Percentiles rank a stretch among this genome's conserved stretches.
These are phyloP conservation scores for Chalaropsis thielavioides DNA, from an alignment of 2,329 filamentous ascomycete genomes.

Conservation along the genomic window DNA sequence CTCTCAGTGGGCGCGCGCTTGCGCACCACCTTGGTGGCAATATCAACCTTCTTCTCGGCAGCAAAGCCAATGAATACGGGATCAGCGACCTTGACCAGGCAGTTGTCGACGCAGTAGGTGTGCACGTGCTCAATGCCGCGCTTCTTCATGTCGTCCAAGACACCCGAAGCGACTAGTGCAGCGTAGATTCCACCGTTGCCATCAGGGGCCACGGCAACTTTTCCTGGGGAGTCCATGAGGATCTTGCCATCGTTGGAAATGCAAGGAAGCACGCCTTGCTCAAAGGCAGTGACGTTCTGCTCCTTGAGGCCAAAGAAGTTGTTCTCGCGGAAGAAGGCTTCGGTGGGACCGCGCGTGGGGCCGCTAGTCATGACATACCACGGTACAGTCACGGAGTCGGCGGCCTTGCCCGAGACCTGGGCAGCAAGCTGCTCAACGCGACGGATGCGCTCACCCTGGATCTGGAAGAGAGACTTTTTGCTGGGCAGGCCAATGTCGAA, in stretches of 20 bases:
- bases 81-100: conserved; percentile 96
- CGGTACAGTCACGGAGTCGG: conserved; percentile 51
- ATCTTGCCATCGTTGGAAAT: conserved; percentile 98
- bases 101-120: conserved; percentile 98
- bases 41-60: conserved; percentile 75
- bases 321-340: conserved; percentile 81
- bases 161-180: conserved; percentile 65
- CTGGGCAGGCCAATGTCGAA: conserved; percentile 92
- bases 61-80: conserved; percentile 91
- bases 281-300: conserved; percentile 82
- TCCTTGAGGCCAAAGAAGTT: conserved; percentile 78
- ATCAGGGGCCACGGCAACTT: conserved; percentile 87
- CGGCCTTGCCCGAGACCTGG: conserved; percentile 42
- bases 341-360: conserved; percentile 80
- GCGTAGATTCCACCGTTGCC: conserved; percentile 96
- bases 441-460: conserved; percentile 86
- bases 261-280: conserved; percentile 92
- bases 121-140: conserved; percentile 91
- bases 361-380: conserved; percentile 99
- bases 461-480: conserved; percentile 89
- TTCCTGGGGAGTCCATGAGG: conserved; percentile 75
- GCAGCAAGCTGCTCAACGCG: conserved; percentile 72
- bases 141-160: conserved; percentile 74
- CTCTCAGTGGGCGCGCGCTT: conserved; percentile 95
- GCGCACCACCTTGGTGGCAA: conserved; percentile 97